Evolutionary conservation across 345 rosid species (phyloP), one percentile per base, ranked within the genome.

Genomic region (Crucihimalaya himalaica): DNA sequence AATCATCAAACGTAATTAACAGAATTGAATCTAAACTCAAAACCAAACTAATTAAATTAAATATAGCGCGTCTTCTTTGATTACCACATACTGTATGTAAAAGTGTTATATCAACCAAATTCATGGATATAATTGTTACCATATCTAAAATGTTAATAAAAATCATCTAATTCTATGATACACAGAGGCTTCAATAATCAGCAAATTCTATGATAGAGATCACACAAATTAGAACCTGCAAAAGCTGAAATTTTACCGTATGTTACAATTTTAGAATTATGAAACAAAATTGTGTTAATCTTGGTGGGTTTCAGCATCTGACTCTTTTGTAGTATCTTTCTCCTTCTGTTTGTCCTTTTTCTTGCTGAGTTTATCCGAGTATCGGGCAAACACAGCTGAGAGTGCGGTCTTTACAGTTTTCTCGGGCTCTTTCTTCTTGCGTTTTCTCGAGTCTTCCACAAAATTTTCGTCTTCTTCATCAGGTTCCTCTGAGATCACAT

Each of bases 361-460:
- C 77, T 75, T 85, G 57, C 81, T 60, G 52, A 71, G 77, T 75
- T 58, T 87, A 54, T 77, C 79, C 7, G 85, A 85, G 74, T 86
- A 89, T 51, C 87, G 85, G 1, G 89, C 83, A 76, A 87, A 92
- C 27, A 96, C 97, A 64, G 88, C 82, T 6, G 97, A 83, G 13
- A 89, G 85, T 0, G 96, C 92, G 9, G 89, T 88, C 76, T 87
- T 95, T 16, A 92, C 85, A 0, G 86, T 82, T 63, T 73, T 20
- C 74, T 88, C 88, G 0, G 97, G 81, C 68, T 92, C 92, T 53
- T 74, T 87, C 83, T 81, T 85, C 80, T 76, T 52, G 39, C 77
- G 81, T 75, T 88, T 90, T 46, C 78, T 75, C 0, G 78, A 39
- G 23, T 80, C 84, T 66, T 81, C 93, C 21, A 75, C 66, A 50